Evolutionary conservation across 2,329 filamentous ascomycete genomes (phyloP), one percentile per base, ranked within the genome.

Genomic region (Monascus ruber): DNA sequence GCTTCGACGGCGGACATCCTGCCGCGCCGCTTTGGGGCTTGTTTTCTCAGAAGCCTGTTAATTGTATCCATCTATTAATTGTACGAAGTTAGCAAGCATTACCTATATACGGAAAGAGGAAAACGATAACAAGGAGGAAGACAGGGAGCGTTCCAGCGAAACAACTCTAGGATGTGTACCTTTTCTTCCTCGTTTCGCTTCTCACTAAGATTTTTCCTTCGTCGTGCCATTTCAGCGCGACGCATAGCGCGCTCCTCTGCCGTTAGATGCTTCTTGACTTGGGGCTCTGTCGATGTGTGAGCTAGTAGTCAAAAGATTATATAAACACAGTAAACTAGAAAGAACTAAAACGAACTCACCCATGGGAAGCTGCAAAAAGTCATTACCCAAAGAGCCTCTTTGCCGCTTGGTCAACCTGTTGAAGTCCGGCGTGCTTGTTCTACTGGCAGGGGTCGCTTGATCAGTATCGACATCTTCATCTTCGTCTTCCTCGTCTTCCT

Each of bases 171-270:
- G 9, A 25, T 31, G 76, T 76, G 26, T 54, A 79, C 79, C 71
- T 85, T 85, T 59, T 85, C 81, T 63, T 85, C 81, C 52, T 85
- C 81, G 40, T 83, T 82, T n/a, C 81, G 73, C 64, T 84, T 83
- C 62, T 85, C 81, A 42, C 77, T 82, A 27, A 85, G 66, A 47
- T 85, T 84, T 64, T 85, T 85, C 43, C 81, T 68, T 38, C 81
- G 71, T 40, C 81, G 68, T 6, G 81, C 81, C 80, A 85, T 85
- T 56, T 85, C 81, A 5, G 79, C 77, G 40, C 81, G 70, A 36
- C 81, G 73, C 75, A 83, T 83, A 35, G 77, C 77, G 53, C 82
- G 77, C 53, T 85, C 81, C 55, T 83, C 81, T 0, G 78, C 80
- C 0, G 81, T 83, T 36, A 85, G 65, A 49, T 82, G 77, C 52